Evolutionary conservation across 176 grass and related monocot genomes (phyloP).

Genomic region (Rhynchospora tenuis): DNA sequence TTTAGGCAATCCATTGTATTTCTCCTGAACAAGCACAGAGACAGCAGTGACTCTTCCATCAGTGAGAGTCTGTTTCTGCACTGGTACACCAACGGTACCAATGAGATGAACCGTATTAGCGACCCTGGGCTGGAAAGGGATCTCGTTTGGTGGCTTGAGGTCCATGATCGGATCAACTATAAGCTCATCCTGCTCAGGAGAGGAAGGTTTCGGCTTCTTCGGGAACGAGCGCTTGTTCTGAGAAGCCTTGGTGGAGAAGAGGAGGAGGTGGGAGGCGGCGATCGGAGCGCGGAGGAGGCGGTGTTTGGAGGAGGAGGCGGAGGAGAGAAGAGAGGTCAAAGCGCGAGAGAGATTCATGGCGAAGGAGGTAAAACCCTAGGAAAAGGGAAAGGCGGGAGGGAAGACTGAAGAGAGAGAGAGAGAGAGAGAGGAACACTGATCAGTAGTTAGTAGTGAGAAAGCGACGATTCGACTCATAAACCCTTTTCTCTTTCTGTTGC

Average conservation of each 20-base stretch:
- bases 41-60: conserved; percentile 51
- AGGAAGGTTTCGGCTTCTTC: conserved; percentile 19
- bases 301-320: conserved; percentile 21
- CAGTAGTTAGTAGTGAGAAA: no score
- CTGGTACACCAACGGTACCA: conserved; percentile 52
- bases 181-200: neutral
- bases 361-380: conserved; percentile 43
- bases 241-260: conserved; percentile 38
- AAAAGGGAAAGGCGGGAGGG: conserved; percentile 14
- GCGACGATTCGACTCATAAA: conserved; percentile 14
- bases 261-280: neutral
- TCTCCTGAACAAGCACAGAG: conserved; percentile 55
- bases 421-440: no score
- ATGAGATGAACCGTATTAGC: conserved; percentile 63
- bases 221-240: conserved; percentile 5
- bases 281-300: neutral
- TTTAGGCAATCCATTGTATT: conserved; percentile 27
- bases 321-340: conserved; percentile 15
- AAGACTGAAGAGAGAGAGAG: no score
- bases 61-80: conserved; percentile 43
- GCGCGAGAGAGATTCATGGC: conserved; percentile 41
- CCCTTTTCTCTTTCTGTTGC: neutral
- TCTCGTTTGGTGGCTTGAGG: conserved; percentile 37
- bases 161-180: conserved; percentile 29
- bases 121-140: conserved; percentile 67